Evolutionary conservation across 2,329 filamentous ascomycete species (phyloP).

Genomic region (Ascochyta pisi): DNA sequence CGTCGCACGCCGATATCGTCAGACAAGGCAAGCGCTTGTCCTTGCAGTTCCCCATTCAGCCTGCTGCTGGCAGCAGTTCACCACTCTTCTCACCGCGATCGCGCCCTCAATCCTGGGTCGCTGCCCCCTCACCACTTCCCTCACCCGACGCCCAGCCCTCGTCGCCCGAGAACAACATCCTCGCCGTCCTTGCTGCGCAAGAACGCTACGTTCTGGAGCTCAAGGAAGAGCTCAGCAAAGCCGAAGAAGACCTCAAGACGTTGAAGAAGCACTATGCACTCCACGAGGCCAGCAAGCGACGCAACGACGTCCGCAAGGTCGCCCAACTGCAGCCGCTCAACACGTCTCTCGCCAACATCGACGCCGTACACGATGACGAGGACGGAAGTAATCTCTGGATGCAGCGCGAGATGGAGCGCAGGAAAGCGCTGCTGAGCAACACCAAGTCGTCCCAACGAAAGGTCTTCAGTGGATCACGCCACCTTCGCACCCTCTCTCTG

Average conservation of each 20-base stretch:
- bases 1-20: slow-evolving; percentile 45
- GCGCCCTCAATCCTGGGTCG: slow-evolving; percentile 50
- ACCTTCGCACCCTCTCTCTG: slow-evolving; percentile 76
- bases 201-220: slow-evolving; percentile 90
- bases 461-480: slow-evolving; percentile 68
- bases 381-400: slow-evolving; percentile 54
- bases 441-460: slow-evolving; percentile 59
- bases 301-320: slow-evolving; percentile 64
- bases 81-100: slow-evolving; percentile 42
- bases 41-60: slow-evolving; percentile 58
- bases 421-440: slow-evolving; percentile 68
- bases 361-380: slow-evolving; percentile 46
- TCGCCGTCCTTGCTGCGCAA: slow-evolving; percentile 90
- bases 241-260: slow-evolving; percentile 75
- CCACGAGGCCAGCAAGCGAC: slow-evolving; percentile 79
- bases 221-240: slow-evolving; percentile 83
- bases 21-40: slow-evolving; percentile 55
- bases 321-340: slow-evolving; percentile 64
- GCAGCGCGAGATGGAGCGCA: slow-evolving; percentile 72
- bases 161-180: slow-evolving; percentile 60
- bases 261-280: slow-evolving; percentile 85
- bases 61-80: slow-evolving; percentile 42
- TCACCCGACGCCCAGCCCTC: slow-evolving; percentile 36
- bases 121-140: slow-evolving; percentile 37
- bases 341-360: slow-evolving; percentile 46